A percentile compares a stretch with the other conserved stretches of the same genome.
phyloP scores from a whole-genome alignment of 805 yeast genomes.

The Yarrowia sp. region DNA sequence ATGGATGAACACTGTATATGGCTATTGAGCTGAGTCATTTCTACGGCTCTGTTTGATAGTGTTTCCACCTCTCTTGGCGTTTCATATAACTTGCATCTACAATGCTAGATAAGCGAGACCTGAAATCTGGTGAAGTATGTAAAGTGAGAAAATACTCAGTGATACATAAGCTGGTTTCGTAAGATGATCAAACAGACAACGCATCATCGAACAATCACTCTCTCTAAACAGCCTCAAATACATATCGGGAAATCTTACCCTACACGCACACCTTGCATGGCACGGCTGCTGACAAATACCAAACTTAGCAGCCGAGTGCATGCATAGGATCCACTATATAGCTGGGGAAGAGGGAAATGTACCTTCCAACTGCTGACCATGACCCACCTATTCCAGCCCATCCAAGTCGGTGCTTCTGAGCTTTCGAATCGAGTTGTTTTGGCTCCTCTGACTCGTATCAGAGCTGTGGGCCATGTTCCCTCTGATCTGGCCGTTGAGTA shows the following conservation, averaged over 20 bases:
- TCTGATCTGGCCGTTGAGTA: background rate
- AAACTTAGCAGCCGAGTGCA: too few relatives aligned
- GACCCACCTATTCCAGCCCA: background rate
- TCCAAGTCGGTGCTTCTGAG: background rate
- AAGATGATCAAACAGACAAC: too few relatives aligned
- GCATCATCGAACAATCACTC: too few relatives aligned
- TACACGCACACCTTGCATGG: background rate
- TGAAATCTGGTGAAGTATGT: too few relatives aligned
- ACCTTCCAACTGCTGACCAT: background rate
- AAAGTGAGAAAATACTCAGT: too few relatives aligned
- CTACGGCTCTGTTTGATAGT: too few relatives aligned
- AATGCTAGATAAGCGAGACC: slow-evolving; percentile 3
- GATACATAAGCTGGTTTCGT: too few relatives aligned
- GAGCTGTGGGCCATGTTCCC: background rate
- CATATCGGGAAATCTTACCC: too few relatives aligned
- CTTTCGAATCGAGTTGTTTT: background rate
- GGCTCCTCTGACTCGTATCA: slow-evolving; percentile 4
- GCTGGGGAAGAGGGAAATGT: background rate
- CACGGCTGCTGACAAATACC: background rate
- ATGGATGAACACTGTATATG: too few relatives aligned
- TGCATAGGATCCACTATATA: background rate
- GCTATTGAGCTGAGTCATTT: too few relatives aligned
- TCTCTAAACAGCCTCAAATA: too few relatives aligned
- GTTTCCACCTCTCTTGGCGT: background rate
- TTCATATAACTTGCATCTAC: background rate